Conservation (phyloP, 768 basidiomycete genomes). For the Lactarius evosmus region DNA sequence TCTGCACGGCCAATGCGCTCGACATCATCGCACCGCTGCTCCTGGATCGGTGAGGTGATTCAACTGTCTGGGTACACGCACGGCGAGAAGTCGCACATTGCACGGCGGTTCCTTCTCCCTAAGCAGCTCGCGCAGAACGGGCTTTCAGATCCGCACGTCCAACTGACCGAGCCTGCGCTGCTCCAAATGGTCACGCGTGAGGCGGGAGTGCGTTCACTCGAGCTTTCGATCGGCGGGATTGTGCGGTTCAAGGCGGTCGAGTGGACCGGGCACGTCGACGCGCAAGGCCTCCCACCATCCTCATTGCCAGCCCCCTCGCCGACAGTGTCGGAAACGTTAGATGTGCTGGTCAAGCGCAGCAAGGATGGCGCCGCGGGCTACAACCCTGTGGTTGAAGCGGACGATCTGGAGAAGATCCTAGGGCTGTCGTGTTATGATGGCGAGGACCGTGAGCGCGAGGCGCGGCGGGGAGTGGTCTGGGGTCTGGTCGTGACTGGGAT, state of each 20-base stretch:
- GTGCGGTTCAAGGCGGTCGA: constrained; percentile 89
- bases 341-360: not conserved
- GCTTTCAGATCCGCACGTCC: constrained; percentile 55
- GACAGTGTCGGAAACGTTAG: not conserved
- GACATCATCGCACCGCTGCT: constrained; percentile 87
- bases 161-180: constrained; percentile 66
- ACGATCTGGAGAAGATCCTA: constrained; percentile 76
- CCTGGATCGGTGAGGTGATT: constrained; percentile 85
- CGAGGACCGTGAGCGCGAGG: constrained; percentile 71
- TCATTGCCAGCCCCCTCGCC: constrained; percentile 18
- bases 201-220: constrained; percentile 88
- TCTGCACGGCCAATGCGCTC: constrained; percentile 88
- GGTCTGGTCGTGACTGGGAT: constrained; percentile 85
- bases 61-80: constrained; percentile 84
- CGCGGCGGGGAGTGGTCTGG: constrained; percentile 73
- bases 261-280: constrained; percentile 71
- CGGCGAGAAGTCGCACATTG: constrained; percentile 90
- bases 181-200: constrained; percentile 79
- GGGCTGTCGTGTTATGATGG: constrained; percentile 78
- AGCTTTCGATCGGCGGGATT: constrained; percentile 81
- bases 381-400: constrained; percentile 54
- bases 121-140: constrained; percentile 84
- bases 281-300: constrained; percentile 25
- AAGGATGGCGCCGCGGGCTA: constrained; percentile 38
- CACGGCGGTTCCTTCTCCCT: constrained; percentile 79